Percentiles rank a stretch among this genome's conserved stretches.
Conservation (phyloP, 257 asterid species). For the Scutellaria galericulata region DNA sequence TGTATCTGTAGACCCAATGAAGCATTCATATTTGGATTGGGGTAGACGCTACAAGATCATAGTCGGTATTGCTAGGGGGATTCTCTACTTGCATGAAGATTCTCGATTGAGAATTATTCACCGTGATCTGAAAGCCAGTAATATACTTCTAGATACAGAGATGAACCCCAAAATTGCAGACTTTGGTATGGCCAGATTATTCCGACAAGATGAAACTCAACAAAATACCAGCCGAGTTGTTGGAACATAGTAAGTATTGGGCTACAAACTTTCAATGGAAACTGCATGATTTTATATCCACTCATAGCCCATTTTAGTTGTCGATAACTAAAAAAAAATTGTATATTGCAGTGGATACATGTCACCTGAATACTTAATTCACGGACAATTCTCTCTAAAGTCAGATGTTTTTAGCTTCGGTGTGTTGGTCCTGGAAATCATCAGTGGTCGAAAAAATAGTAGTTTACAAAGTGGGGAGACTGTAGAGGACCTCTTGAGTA, state of each 20-base stretch:
- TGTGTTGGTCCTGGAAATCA: neutral
- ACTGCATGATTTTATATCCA: too few species aligned
- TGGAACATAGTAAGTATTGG: constrained; percentile 57
- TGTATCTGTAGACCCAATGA: neutral
- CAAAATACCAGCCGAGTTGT: constrained; percentile 46
- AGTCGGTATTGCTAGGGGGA: constrained; percentile 24
- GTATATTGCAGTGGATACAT: neutral
- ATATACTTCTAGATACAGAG: constrained; percentile 29
- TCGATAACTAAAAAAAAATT: too few species aligned
- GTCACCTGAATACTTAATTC: neutral
- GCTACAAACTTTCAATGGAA: neutral
- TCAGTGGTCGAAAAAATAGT: constrained; percentile 1
- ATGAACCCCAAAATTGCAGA: constrained; percentile 33
- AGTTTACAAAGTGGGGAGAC: neutral
- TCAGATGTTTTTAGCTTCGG: constrained; percentile 14
- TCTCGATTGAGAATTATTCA: constrained; percentile 32
- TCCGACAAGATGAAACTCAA: constrained; percentile 42
- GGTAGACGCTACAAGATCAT: constrained; percentile 33
- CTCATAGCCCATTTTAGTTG: too few species aligned
- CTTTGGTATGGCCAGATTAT: constrained; percentile 50
- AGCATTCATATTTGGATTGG: constrained; percentile 18
- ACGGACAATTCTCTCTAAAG: constrained; percentile 6
- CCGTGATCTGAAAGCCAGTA: constrained; percentile 29
- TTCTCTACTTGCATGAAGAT: constrained; percentile 32
- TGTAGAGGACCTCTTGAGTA: neutral